Evolutionary conservation across 371 early-diverging fungal genomes (phyloP).

Genomic region (Capniomyces stellatus): DNA sequence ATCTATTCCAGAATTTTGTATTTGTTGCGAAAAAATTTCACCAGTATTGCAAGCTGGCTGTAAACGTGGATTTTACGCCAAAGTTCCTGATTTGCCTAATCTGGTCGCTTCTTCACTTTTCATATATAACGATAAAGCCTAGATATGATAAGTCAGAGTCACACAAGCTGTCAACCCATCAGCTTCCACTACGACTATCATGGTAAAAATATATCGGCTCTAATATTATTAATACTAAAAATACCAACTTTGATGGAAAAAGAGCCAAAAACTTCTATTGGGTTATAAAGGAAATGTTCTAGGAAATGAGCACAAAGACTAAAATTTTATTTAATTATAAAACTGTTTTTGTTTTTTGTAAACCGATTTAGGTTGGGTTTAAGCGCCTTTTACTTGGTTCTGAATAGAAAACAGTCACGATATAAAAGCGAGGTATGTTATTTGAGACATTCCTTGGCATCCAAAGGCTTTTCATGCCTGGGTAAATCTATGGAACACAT

Average conservation of each 20-base stretch:
- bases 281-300: too few species aligned
- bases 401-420: conserved; percentile 15
- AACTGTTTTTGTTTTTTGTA: conserved; percentile 4
- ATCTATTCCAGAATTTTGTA: not conserved
- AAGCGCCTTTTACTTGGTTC: conserved; percentile 10
- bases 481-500: not conserved
- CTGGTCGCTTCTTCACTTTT: conserved; percentile 40
- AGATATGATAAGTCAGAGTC: conserved; percentile 2
- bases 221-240: too few species aligned
- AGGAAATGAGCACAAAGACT: too few species aligned
- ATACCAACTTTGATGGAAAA: too few species aligned
- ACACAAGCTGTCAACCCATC: conserved; percentile 5
- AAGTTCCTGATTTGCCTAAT: not conserved
- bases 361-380: conserved; percentile 16
- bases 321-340: too few species aligned
- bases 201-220: too few species aligned
- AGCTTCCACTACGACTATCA: conserved; percentile 1
- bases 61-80: not conserved
- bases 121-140: conserved; percentile 5
- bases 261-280: too few species aligned
- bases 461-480: not conserved
- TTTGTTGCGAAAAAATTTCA: not conserved
- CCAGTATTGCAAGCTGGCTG: not conserved
- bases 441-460: not conserved
- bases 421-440: conserved; percentile 2